These are phyloP conservation scores for Yarrowia galli DNA, from an alignment of 1,139 yeast genomes.

Conservation along the genomic window DNA sequence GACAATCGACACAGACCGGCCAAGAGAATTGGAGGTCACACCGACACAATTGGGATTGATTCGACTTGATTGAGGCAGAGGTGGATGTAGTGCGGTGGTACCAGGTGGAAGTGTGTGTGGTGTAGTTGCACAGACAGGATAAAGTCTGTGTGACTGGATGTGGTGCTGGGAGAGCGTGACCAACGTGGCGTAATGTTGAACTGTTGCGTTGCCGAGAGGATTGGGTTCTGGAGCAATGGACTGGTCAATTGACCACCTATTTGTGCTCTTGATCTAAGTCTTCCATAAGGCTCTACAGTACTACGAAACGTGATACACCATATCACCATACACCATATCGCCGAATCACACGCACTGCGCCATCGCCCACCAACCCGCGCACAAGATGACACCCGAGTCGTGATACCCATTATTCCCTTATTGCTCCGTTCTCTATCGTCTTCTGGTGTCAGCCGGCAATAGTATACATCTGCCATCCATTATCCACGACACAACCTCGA, in stretches of 20 bases:
- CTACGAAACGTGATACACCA: not conserved
- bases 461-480: no score
- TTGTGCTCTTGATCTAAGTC: not conserved
- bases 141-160: not conserved
- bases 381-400: no score
- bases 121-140: not conserved
- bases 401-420: no score
- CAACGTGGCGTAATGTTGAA: not conserved
- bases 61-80: not conserved
- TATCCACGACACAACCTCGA: no score
- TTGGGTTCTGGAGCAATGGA: not conserved
- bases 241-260: conserved; percentile 6
- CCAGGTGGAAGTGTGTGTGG: not conserved
- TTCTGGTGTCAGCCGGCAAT: no score
- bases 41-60: conserved; percentile 3
- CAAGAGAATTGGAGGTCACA: not conserved
- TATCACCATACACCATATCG: no score
- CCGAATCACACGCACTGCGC: no score
- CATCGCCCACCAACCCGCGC: no score
- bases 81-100: not conserved
- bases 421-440: no score
- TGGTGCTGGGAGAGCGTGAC: not conserved
- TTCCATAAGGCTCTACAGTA: no score
- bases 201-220: not conserved
- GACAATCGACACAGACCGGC: not conserved